Evolutionary conservation across 139 green algal genomes (phyloP), one percentile per base, ranked within the genome.

Genomic region (Mesotaenium endlicherianum): DNA sequence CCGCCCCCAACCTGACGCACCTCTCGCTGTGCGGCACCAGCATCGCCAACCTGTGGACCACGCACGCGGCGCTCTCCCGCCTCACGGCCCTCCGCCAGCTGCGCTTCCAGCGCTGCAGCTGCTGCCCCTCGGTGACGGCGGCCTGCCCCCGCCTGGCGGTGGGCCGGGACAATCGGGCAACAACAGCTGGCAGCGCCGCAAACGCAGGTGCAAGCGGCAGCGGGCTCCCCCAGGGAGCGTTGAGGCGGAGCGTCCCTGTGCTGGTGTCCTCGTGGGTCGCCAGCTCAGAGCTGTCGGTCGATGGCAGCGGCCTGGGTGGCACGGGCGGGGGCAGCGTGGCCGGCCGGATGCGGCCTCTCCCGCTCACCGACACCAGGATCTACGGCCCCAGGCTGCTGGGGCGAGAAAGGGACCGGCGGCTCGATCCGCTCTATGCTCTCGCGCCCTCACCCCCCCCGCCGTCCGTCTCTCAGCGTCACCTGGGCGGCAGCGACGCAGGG

Each of bases 31-130:
- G 77, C 47, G 77, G 30, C 59, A 77, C 77, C 31, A 47, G 77
- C 55, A 31, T 83, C 14, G 36, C 44, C n/a, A 83, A 83, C 38
- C 77, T 83, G 14, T 83, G 77, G 77, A 83, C 77, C 34, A 57
- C 77, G 8, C 16, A 14, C n/a, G 77, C 77, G 1, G 77, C 77
- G 44, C 55, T 83, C 1, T 39, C 34, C 1, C 34, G 36, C 26
- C 55, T 83, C 34, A 31, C 77, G 2, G 36, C 38, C n/a, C 38
- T 83, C n/a, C 16, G 1, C 3, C 40, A 76, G 77, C 77, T 83
- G 16, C 55, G 55, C 55, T 76, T 83, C 39, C 77, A 83, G 47
- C 49, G 59, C n/a, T 82, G 75, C 47, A 44, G 41, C 42, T 82
- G 75, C 75, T 82, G 75, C 59, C 44, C 39, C 8, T 38, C 41